A percentile compares a stretch with the other conserved stretches of the same genome.
These are phyloP conservation scores for Agaricus blazei DNA, from an alignment of 768 basidiomycete species.

Conservation along the genomic window DNA sequence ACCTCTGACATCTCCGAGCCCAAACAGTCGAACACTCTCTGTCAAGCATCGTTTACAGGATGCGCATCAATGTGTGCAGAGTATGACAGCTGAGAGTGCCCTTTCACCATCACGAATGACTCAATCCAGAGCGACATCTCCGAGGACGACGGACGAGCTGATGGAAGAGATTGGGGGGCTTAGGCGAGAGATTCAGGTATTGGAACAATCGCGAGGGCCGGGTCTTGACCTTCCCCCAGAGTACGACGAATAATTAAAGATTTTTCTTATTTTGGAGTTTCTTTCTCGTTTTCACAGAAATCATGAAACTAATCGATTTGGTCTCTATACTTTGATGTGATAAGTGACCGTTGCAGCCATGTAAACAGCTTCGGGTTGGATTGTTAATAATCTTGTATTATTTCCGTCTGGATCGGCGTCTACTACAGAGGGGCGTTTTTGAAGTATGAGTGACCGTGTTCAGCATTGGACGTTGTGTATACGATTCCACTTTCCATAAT, in stretches of 20 bases:
- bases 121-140: background rate
- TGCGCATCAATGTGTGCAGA: conserved; percentile 18
- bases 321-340: no score
- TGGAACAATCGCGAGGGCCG: conserved; percentile 20
- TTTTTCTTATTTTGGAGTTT: background rate
- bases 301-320: no score
- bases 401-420: no score
- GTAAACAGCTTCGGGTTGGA: no score
- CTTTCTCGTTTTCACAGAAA: no score
- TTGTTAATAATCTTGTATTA: no score
- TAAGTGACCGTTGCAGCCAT: no score
- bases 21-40: background rate
- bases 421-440: no score
- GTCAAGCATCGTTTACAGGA: conserved; percentile 19
- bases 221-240: background rate
- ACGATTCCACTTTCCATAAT: no score
- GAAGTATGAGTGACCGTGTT: no score
- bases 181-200: conserved; percentile 20
- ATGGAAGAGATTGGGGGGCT: conserved; percentile 21
- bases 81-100: conserved; percentile 20
- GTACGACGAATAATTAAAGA: background rate
- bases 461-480: no score
- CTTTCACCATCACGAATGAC: background rate
- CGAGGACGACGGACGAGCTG: conserved; percentile 20
- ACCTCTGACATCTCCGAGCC: background rate